Evolutionary conservation across 371 early-diverging fungal genomes (phyloP).

Genomic region (Circinella minor): DNA sequence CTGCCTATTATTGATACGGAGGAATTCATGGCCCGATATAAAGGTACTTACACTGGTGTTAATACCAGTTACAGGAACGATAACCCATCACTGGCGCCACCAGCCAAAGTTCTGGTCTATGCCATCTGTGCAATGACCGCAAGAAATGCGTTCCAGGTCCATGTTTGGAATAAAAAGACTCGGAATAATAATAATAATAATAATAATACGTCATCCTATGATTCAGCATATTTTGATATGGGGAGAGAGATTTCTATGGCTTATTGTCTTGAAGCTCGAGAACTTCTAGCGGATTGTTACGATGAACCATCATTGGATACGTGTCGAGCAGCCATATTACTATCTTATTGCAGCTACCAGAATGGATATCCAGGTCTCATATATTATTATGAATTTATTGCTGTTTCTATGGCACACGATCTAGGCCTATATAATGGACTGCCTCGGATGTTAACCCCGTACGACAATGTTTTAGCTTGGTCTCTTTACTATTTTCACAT

Average conservation of each 20-base stretch:
- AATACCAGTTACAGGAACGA: too few species aligned
- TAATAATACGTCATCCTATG: slow-evolving; percentile 7
- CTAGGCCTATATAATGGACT: slow-evolving; percentile 40
- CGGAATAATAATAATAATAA: not conserved
- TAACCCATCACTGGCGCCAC: slow-evolving; percentile 9
- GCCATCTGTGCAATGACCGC: slow-evolving; percentile 55
- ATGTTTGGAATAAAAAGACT: slow-evolving; percentile 41
- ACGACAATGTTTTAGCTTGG: slow-evolving; percentile 43
- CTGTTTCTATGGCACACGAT: slow-evolving; percentile 46
- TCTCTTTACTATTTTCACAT: slow-evolving; percentile 47
- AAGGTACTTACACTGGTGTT: slow-evolving; percentile 6
- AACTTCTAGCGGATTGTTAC: slow-evolving; percentile 43
- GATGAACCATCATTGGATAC: slow-evolving; percentile 47
- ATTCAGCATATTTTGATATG: slow-evolving; percentile 45
- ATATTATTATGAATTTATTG: slow-evolving; percentile 51
- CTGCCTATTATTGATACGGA: slow-evolving; percentile 41
- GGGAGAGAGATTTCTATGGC: slow-evolving; percentile 51
- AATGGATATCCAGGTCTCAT: slow-evolving; percentile 42
- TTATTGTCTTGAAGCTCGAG: slow-evolving; percentile 45
- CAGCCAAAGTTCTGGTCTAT: slow-evolving; percentile 39
- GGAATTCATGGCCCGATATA: slow-evolving; percentile 36
- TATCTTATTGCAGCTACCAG: slow-evolving; percentile 51
- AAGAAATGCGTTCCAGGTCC: slow-evolving; percentile 53
- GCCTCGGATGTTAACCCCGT: slow-evolving; percentile 18
- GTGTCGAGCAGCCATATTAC: slow-evolving; percentile 42